Base-by-base conservation (phyloP, 2,329 filamentous ascomycete genomes). In the Didymella keratinophila region DNA sequence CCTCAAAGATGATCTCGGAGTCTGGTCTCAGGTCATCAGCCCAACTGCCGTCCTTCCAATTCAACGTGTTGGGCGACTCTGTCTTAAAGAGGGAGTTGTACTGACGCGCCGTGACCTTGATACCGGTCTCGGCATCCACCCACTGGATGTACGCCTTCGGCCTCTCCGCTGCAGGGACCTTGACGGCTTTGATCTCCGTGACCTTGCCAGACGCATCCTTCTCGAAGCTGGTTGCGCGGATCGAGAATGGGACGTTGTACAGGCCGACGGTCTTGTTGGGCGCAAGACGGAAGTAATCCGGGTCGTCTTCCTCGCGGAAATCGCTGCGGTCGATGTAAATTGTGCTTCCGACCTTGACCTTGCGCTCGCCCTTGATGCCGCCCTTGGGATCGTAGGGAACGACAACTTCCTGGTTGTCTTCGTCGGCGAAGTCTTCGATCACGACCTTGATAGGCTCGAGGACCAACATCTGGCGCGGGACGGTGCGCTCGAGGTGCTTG, bases 391-490 rank as follows among this genome's bases (percentile, higher is more conserved):
- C 90, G 79, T 96, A 97, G 0, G 93, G 92, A 8, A 91, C 80
- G 2, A 86, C 84, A 3, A 94, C 75, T 59, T 90, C 85, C 64
- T 87, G 84, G 58, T 91, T 86, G 50, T 90, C 83, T 52, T 91
- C 89, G 14, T 88, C 84, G 0, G 69, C 65, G n/a, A 90, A 82
- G 69, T 94, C 90, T 65, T 95, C 90, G 58, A 97, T 92, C 28
- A 92, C 82, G 12, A 97, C 87, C 32, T 87, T 89, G 44, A 97
- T 81, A 0, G 94, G 94, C 65, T 97, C 92, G 20, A 97, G 84
- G 2, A 98, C 87, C 28, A 97, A 83, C 90, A 96, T 95, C 12
- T 97, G 83, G 25, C 94, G 88, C 2, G 94, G 93, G 0, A 97
- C 93, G 0, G 91, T 93, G 47, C 86, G 86, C 76, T 98, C 94